phyloP scores from a whole-genome alignment of 306 rosid species.

The Albizia julibrissin region DNA sequence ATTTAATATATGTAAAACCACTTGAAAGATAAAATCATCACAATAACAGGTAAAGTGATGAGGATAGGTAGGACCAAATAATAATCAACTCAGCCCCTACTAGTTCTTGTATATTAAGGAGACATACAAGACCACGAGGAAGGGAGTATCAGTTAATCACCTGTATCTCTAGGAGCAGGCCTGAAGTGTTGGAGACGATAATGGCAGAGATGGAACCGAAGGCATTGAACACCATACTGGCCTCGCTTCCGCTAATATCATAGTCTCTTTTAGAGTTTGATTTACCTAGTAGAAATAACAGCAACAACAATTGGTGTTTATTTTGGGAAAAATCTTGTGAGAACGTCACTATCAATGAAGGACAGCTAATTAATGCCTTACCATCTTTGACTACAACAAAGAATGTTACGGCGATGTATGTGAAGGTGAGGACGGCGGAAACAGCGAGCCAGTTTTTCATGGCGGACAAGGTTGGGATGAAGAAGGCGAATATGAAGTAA shows the following conservation, averaged over 20 bases:
- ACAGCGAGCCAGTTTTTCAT: constrained; percentile 55
- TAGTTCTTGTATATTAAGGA: too few relatives aligned
- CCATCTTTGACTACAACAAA: constrained; percentile 48
- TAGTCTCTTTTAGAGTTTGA: constrained; percentile 35
- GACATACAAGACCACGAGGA: too few relatives aligned
- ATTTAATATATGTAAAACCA: too few relatives aligned
- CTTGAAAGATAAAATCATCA: too few relatives aligned
- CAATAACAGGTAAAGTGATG: too few relatives aligned
- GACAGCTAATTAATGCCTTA: neutral
- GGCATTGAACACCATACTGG: constrained; percentile 41
- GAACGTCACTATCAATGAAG: neutral
- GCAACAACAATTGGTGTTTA: neutral
- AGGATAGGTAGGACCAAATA: too few relatives aligned
- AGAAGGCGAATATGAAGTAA: constrained; percentile 48
- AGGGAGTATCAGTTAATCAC: constrained; percentile 16
- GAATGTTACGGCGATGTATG: constrained; percentile 42
- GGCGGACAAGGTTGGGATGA: constrained; percentile 56
- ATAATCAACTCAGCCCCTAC: too few relatives aligned
- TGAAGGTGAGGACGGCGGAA: constrained; percentile 41
- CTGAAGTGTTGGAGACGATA: constrained; percentile 51
- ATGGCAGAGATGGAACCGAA: constrained; percentile 55
- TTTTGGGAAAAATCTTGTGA: neutral
- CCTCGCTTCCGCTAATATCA: constrained; percentile 43
- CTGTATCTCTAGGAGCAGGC: constrained; percentile 63
- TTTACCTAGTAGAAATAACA: constrained; percentile 37